Conservation (phyloP, 768 basidiomycete species). For the Tylopilus plumbeoviolaceoides region DNA sequence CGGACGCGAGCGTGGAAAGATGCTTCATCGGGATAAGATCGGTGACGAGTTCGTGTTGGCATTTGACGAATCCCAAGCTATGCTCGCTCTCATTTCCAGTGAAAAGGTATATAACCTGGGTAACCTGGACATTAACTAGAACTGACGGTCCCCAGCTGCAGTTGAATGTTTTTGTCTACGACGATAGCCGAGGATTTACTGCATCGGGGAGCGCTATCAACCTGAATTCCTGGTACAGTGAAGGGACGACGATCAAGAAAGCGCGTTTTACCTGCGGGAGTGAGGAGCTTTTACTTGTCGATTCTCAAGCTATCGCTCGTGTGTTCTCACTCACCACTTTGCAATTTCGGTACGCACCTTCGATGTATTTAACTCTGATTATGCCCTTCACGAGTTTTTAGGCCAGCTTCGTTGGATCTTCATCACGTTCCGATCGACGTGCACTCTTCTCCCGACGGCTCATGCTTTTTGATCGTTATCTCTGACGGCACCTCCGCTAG, state of each 20-base stretch:
- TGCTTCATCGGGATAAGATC: conserved; percentile 42
- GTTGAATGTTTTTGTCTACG: conserved; percentile 46
- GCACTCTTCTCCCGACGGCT: conserved; percentile 51
- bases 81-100: conserved; percentile 43
- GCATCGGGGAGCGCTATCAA: conserved; percentile 41
- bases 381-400: conserved; percentile 14
- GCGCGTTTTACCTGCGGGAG: conserved; percentile 45
- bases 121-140: not conserved
- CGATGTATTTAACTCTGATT: not conserved
- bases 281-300: conserved; percentile 53
- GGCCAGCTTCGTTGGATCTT: conserved; percentile 45
- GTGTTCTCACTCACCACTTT: conserved; percentile 52
- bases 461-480: conserved; percentile 42
- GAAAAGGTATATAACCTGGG: conserved; percentile 34
- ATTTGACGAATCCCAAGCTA: conserved; percentile 49
- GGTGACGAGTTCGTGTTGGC: conserved; percentile 44
- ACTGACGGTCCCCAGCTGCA: conserved; percentile 25
- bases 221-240: conserved; percentile 44
- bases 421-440: conserved; percentile 30
- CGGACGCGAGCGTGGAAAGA: conserved; percentile 27
- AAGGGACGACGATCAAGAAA: conserved; percentile 32
- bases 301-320: conserved; percentile 39
- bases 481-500: conserved; percentile 13
- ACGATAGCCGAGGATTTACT: conserved; percentile 43
- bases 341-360: conserved; percentile 45